Percentiles rank a stretch among this genome's conserved stretches.
Evolutionary conservation across 441 rosid genomes (phyloP).

Genomic region (Aquilaria agallochum): DNA sequence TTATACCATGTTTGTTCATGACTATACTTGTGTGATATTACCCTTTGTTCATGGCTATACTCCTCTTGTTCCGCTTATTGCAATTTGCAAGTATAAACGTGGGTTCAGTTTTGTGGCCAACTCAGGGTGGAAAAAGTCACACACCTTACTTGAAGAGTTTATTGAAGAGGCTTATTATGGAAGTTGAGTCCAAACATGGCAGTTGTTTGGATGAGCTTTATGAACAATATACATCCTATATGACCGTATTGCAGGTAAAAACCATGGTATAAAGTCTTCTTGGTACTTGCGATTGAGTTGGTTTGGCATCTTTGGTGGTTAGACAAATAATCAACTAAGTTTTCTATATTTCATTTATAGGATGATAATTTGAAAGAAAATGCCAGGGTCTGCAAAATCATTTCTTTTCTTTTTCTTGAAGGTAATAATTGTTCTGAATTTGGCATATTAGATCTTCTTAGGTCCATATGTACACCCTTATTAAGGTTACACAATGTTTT

Average conservation of each 20-base stretch:
- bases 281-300: not conserved
- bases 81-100: not conserved
- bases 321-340: no score
- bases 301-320: no score
- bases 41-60: no score
- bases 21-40: no score
- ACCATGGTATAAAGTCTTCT: not conserved
- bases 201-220: conserved; percentile 69
- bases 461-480: not conserved
- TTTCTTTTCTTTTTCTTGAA: conserved; percentile 75
- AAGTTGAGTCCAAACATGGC: conserved; percentile 58
- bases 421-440: conserved; percentile 29
- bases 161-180: conserved; percentile 69
- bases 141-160: conserved; percentile 51
- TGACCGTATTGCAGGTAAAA: conserved; percentile 61
- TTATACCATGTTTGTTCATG: no score
- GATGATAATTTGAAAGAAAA: conserved; percentile 42
- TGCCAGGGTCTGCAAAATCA: conserved; percentile 52
- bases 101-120: conserved; percentile 13
- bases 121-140: conserved; percentile 50
- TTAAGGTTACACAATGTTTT: conserved; percentile 4
- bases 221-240: conserved; percentile 52
- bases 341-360: conserved; percentile 20
- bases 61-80: no score
- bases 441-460: conserved; percentile 10